These are phyloP conservation scores for Priceomyces medius DNA, from an alignment of 805 yeast species.

Conservation along the genomic window DNA sequence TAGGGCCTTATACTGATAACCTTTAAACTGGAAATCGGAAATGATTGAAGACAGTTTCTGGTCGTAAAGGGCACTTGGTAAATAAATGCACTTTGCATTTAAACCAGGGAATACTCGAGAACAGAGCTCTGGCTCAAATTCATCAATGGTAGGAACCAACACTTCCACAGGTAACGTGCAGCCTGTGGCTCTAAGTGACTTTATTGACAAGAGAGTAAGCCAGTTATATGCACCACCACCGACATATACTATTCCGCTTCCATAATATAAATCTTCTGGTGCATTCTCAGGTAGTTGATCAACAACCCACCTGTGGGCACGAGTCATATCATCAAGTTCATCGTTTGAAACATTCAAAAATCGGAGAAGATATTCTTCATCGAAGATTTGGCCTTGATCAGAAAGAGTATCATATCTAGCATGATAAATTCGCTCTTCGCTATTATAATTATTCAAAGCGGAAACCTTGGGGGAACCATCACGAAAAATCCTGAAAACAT, in stretches of 20 bases:
- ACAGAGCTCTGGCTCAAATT: slow-evolving; percentile 65
- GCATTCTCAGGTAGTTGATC: slow-evolving; percentile 42
- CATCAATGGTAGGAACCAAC: slow-evolving; percentile 66
- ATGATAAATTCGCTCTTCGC: slow-evolving; percentile 50
- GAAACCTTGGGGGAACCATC: slow-evolving; percentile 46
- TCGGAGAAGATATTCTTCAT: slow-evolving; percentile 51
- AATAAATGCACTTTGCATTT: slow-evolving; percentile 38
- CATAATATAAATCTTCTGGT: slow-evolving; percentile 34
- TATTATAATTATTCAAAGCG: slow-evolving; percentile 42
- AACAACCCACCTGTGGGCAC: slow-evolving; percentile 49
- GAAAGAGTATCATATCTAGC: slow-evolving; percentile 46
- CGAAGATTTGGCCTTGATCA: slow-evolving; percentile 34
- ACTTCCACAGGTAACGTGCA: slow-evolving; percentile 78
- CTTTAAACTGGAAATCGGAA: slow-evolving; percentile 38
- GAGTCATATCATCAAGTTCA: slow-evolving; percentile 45
- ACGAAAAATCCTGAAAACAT: slow-evolving; percentile 41
- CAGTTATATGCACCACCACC: slow-evolving; percentile 82
- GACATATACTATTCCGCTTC: slow-evolving; percentile 64
- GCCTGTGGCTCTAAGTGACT: slow-evolving; percentile 63
- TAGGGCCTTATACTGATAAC: slow-evolving; percentile 43
- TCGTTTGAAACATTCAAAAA: slow-evolving; percentile 46
- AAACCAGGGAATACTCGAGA: slow-evolving; percentile 36
- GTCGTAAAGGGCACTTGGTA: slow-evolving; percentile 29
- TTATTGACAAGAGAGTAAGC: slow-evolving; percentile 63
- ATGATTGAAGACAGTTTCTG: slow-evolving; percentile 18